Evolutionary conservation across 106 monocot species (phyloP).

Genomic region (Hemerocallis citrina): DNA sequence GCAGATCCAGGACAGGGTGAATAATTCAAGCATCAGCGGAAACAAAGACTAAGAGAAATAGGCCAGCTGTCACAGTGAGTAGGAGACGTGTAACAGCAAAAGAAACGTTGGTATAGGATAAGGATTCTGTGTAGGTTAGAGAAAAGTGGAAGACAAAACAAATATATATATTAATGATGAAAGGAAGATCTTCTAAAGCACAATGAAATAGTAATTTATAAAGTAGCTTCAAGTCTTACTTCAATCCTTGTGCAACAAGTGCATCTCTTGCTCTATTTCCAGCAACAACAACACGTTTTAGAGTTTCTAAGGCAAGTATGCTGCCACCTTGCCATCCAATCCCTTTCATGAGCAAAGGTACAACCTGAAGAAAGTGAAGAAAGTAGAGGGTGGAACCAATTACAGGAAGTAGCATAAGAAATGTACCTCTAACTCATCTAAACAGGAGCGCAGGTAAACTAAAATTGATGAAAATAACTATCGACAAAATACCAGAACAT

Average conservation of each 20-base stretch:
- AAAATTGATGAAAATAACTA: neutral
- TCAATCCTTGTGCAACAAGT: slow-evolving; percentile 96
- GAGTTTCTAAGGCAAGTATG: slow-evolving; percentile 90
- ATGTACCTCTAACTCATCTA: neutral
- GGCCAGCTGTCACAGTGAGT: neutral
- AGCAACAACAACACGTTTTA: slow-evolving; percentile 97
- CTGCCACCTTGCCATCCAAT: slow-evolving; percentile 99
- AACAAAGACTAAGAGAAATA: neutral
- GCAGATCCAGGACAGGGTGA: neutral
- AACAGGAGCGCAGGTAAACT: neutral
- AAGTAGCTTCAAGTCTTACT: slow-evolving; percentile 34
- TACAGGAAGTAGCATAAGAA: neutral
- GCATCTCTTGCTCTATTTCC: slow-evolving; percentile 99
- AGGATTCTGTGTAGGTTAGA: neutral
- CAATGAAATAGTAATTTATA: neutral
- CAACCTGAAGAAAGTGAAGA: slow-evolving; percentile 49
- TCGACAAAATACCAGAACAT: neutral
- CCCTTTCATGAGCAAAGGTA: slow-evolving; percentile 98
- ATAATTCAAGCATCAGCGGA: neutral
- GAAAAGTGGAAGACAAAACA: neutral
- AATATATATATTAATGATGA: neutral
- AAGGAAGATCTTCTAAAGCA: neutral
- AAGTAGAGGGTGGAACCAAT: neutral
- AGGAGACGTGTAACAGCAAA: neutral
- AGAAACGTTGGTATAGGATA: neutral